phyloP scores from a whole-genome alignment of 2,329 filamentous ascomycete species.

The Achaetomium macrosporum region DNA sequence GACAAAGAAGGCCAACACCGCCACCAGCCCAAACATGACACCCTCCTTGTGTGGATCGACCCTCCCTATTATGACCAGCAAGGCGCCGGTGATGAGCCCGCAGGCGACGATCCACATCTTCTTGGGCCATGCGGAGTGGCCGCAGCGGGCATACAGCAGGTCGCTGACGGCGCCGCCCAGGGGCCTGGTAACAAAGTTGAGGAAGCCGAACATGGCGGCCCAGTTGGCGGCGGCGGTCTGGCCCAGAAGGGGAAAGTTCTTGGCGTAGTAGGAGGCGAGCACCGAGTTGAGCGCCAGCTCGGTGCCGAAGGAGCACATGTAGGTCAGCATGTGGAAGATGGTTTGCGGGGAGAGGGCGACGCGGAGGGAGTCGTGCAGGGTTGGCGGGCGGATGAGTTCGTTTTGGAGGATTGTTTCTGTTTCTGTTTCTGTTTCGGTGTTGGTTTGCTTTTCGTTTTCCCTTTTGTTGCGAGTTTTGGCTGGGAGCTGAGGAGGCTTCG shows the following conservation, averaged over 20 bases:
- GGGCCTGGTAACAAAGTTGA: constrained; percentile 64
- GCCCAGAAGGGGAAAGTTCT: constrained; percentile 52
- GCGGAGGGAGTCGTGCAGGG: constrained; percentile 40
- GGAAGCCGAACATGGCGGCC: constrained; percentile 69
- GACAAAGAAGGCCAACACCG: constrained; percentile 72
- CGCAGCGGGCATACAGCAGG: constrained; percentile 38
- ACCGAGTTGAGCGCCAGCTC: constrained; percentile 59
- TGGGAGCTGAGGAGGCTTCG: neutral
- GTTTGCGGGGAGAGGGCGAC: constrained; percentile 51
- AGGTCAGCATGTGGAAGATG: constrained; percentile 49
- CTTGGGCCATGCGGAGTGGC: constrained; percentile 38
- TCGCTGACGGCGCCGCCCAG: constrained; percentile 56
- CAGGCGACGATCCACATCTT: constrained; percentile 56
- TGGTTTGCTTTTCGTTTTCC: constrained; percentile 32
- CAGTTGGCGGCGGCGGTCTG: constrained; percentile 54
- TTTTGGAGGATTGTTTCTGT: constrained; percentile 38
- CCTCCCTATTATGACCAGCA: constrained; percentile 57
- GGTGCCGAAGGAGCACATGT: constrained; percentile 57
- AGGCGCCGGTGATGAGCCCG: constrained; percentile 54
- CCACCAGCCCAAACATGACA: constrained; percentile 71
- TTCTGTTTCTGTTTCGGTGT: too few species aligned
- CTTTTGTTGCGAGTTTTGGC: constrained; percentile 35
- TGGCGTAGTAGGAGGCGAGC: constrained; percentile 53
- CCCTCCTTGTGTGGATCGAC: constrained; percentile 54
- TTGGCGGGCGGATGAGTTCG: constrained; percentile 51